Evolutionary conservation across 495 filamentous ascomycete species (phyloP), one percentile per base, ranked within the genome.

Genomic region (Penicillium longicatenatum): DNA sequence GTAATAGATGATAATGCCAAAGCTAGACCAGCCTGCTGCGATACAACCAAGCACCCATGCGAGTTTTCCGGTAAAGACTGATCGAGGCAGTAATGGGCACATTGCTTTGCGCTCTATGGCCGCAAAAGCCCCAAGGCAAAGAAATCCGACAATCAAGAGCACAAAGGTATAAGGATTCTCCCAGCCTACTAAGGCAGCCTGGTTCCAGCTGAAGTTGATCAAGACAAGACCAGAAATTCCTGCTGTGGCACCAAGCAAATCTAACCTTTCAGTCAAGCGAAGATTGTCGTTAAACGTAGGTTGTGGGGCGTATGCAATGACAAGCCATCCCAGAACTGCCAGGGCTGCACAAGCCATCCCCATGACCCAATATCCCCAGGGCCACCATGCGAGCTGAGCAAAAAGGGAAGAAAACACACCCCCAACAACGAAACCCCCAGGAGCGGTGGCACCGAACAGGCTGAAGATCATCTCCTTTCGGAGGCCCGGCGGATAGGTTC

Each of bases 1-100:
- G 63, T 88, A 88, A 65, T 76, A 87, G 53, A 83, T 67, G 68
- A 81, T 79, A 50, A 87, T 85, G 16, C 85, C 84, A 53, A 88
- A 88, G 55, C 72, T 78, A 52, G 75, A 75, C 87, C 86, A 89
- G 3, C 84, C 87, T 16, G 68, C 66, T 1, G 79, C 77, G 19
- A 86, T 73, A 52, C 79, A 81, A 6, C 68, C 79, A 10, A 88
- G 68, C 24, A 86, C 79, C 63, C 82, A 84, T 6, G 72, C 75
- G 4, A 82, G 67, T 33, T 85, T 77, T 14, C 68, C 70, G 70
- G 76, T 31, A 88, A 73, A 4, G 74, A 74, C 6, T 71, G 68
- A 44, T 78, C 69, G 0, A 20, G 85, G 85, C 2, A 90, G 68
- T 5, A 89, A 58, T 1, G 87, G 87, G 21, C 73, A 70, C 0